Evolutionary conservation across 371 early-diverging fungal species (phyloP).

Genomic region (Smittium mucronatum): DNA sequence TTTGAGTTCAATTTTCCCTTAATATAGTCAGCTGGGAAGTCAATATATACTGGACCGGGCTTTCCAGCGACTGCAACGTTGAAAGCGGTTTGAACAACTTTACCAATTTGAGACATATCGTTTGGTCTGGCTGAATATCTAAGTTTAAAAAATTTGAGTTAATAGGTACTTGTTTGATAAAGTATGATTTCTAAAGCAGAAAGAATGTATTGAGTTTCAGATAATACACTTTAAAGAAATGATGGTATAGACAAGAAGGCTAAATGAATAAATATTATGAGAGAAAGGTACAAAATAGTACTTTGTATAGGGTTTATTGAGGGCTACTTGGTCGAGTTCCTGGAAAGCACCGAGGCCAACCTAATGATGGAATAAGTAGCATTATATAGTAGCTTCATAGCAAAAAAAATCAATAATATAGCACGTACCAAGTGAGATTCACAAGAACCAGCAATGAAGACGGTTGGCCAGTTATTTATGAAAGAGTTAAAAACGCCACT

Average conservation of each 20-base stretch:
- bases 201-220: background rate
- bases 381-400: background rate
- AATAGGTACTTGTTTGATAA: too few relatives aligned
- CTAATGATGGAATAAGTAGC: background rate
- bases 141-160: too few relatives aligned
- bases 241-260: background rate
- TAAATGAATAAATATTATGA: background rate
- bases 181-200: too few relatives aligned
- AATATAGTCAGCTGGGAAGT: slow-evolving; percentile 61
- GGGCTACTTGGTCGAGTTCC: slow-evolving; percentile 59
- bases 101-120: slow-evolving; percentile 39
- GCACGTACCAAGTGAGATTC: slow-evolving; percentile 20
- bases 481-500: slow-evolving; percentile 60
- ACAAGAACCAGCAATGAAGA: slow-evolving; percentile 43
- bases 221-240: background rate
- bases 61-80: slow-evolving; percentile 42
- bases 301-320: slow-evolving; percentile 50
- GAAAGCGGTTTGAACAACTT: slow-evolving; percentile 44
- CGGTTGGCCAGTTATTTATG: slow-evolving; percentile 55
- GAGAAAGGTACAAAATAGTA: slow-evolving; percentile 11
- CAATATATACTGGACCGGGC: slow-evolving; percentile 61
- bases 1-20: slow-evolving; percentile 26
- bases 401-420: background rate
- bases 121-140: slow-evolving; percentile 39
- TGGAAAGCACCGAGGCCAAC: slow-evolving; percentile 64